phyloP scores from a whole-genome alignment of 805 yeast species.

The Naumovozyma baii region DNA sequence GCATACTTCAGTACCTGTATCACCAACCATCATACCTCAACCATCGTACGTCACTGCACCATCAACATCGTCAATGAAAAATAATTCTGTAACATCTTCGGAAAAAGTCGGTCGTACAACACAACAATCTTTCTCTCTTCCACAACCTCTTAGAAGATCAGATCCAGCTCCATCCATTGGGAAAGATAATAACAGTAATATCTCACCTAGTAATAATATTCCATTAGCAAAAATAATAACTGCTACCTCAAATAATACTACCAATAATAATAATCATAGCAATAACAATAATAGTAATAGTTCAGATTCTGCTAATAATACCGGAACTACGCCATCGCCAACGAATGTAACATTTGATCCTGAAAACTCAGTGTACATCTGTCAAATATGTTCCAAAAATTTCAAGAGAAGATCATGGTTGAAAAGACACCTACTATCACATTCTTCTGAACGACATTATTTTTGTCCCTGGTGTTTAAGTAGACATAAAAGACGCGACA shows the following conservation, averaged over 20 bases:
- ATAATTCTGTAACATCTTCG: no score
- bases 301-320: no score
- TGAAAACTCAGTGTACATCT: slow-evolving; percentile 11
- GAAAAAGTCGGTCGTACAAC: no score
- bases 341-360: background rate
- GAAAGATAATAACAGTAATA: background rate
- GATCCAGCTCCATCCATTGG: background rate
- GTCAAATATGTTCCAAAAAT: slow-evolving; percentile 25
- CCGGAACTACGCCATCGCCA: background rate
- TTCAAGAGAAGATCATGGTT: slow-evolving; percentile 30
- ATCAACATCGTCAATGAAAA: background rate
- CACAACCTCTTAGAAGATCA: background rate
- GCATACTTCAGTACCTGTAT: background rate
- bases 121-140: no score
- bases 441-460: slow-evolving; percentile 25
- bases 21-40: background rate
- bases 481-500: slow-evolving; percentile 29
- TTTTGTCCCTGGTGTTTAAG: slow-evolving; percentile 29
- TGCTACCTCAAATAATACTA: no score
- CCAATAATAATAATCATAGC: no score
- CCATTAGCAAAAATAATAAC: no score
- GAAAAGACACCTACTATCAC: slow-evolving; percentile 27
- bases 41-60: background rate
- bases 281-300: no score
- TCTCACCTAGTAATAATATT: no score